Conservation (phyloP, 495 filamentous ascomycete genomes). For the Pyronema omphalodes region DNA sequence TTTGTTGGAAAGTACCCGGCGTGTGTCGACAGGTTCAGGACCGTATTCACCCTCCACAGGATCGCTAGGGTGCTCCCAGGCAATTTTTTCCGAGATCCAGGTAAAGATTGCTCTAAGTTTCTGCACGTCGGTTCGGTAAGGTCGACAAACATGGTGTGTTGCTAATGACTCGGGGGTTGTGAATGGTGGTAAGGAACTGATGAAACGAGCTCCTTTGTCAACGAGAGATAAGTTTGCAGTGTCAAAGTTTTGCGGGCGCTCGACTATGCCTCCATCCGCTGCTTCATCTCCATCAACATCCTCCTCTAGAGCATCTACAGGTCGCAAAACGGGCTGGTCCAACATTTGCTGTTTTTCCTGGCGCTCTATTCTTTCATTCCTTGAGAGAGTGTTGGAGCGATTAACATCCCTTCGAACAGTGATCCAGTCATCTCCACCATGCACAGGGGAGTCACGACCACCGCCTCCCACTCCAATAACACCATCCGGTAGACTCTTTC, state of each 20-base stretch:
- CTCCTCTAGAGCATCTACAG: slow-evolving; percentile 72
- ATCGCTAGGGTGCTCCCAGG: slow-evolving; percentile 48
- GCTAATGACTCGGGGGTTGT: slow-evolving; percentile 70
- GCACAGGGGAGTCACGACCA: slow-evolving; percentile 19
- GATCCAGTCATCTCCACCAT: slow-evolving; percentile 63
- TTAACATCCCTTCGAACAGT: slow-evolving; percentile 92
- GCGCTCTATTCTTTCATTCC: slow-evolving; percentile 68
- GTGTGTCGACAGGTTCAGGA: slow-evolving; percentile 51
- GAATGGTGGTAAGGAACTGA: slow-evolving; percentile 74
- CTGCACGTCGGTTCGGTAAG: slow-evolving; percentile 88
- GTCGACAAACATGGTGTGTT: slow-evolving; percentile 81
- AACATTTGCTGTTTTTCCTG: slow-evolving; percentile 90
- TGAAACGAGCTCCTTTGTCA: slow-evolving; percentile 87
- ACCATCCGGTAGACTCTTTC: slow-evolving; percentile 29
- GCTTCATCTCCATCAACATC: slow-evolving; percentile 82
- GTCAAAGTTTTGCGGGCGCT: slow-evolving; percentile 67
- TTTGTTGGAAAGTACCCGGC: slow-evolving; percentile 63
- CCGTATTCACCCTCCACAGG: slow-evolving; percentile 43
- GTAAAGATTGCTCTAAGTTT: slow-evolving; percentile 84
- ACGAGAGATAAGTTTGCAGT: slow-evolving; percentile 64
- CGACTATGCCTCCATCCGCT: slow-evolving; percentile 62
- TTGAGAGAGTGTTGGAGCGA: slow-evolving; percentile 76
- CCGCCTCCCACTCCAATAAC: slow-evolving; percentile 38
- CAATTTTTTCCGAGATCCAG: slow-evolving; percentile 86
- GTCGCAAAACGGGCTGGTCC: slow-evolving; percentile 70